Percentiles rank a stretch among this genome's conserved stretches.
Conservation (phyloP, 2,329 filamentous ascomycete genomes). For the Scytalidium sp. region DNA sequence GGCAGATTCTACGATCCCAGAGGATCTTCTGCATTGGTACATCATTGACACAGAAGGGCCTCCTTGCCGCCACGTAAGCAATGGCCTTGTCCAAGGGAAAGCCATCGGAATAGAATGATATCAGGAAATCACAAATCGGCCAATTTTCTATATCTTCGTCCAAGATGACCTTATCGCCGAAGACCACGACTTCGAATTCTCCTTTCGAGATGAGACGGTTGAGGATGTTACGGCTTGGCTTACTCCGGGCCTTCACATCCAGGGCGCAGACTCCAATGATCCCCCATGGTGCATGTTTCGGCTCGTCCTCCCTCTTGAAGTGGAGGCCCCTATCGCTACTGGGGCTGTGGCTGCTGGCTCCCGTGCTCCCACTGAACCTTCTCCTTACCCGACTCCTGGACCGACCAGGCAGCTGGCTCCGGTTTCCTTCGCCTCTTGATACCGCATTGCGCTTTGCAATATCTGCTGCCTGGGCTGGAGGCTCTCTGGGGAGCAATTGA, state of each 20-base stretch:
- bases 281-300: slow-evolving; percentile 59
- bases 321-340: slow-evolving; percentile 63
- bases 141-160: slow-evolving; percentile 97
- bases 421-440: slow-evolving; percentile 24
- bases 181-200: slow-evolving; percentile 96
- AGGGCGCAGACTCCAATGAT: slow-evolving; percentile 92
- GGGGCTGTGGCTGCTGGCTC: slow-evolving; percentile 76
- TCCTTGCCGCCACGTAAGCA: slow-evolving; percentile 86
- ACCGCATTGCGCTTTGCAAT: slow-evolving; percentile 27
- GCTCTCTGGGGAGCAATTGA: slow-evolving; percentile 38
- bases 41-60: slow-evolving; percentile 97
- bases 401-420: slow-evolving; percentile 43
- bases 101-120: slow-evolving; percentile 97
- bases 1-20: slow-evolving; percentile 90
- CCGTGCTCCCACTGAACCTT: slow-evolving; percentile 78
- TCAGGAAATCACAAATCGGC: slow-evolving; percentile 89
- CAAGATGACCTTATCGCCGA: slow-evolving; percentile 97
- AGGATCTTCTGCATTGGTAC: slow-evolving; percentile 95
- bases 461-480: slow-evolving; percentile 23
- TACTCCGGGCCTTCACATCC: slow-evolving; percentile 93
- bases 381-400: slow-evolving; percentile 70
- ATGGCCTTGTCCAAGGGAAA: slow-evolving; percentile 97
- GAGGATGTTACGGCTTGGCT: slow-evolving; percentile 93
- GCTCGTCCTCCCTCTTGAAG: slow-evolving; percentile 53
- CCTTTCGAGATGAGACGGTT: slow-evolving; percentile 86